Percentiles rank a stretch among this genome's conserved stretches.
Conservation (phyloP, 345 rosid genomes). For the Brassica carinata region DNA sequence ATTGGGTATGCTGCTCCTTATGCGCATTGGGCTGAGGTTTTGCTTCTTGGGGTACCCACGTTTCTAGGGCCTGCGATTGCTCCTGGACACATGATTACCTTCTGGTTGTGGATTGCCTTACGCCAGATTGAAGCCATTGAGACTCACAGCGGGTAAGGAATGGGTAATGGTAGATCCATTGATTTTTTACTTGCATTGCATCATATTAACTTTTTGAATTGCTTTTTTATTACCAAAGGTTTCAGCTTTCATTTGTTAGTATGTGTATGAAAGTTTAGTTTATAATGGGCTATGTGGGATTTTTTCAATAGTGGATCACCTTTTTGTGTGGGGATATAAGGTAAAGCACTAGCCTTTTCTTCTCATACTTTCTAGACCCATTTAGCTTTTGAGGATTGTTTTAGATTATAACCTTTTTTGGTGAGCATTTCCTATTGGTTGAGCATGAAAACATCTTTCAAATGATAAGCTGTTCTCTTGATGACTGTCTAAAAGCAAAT, state of each 20-base stretch:
- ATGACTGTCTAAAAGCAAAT: background rate
- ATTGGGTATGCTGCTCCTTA: slow-evolving; percentile 72
- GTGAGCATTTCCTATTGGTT: background rate
- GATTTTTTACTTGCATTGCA: background rate
- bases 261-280: background rate
- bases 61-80: slow-evolving; percentile 81
- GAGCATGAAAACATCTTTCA: background rate
- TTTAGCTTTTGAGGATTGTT: slow-evolving; percentile 19
- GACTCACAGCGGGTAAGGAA: slow-evolving; percentile 76
- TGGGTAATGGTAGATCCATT: background rate
- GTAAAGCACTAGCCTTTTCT: slow-evolving; percentile 26
- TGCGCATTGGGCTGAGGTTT: slow-evolving; percentile 81
- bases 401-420: slow-evolving; percentile 2
- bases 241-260: background rate
- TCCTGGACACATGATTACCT: slow-evolving; percentile 82
- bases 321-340: slow-evolving; percentile 23
- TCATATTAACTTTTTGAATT: slow-evolving; percentile 25
- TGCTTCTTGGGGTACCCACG: slow-evolving; percentile 79
- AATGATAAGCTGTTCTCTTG: background rate
- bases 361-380: background rate
- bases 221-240: background rate
- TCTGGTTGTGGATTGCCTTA: slow-evolving; percentile 82
- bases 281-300: background rate
- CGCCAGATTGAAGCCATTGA: slow-evolving; percentile 87
- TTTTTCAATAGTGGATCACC: slow-evolving; percentile 12